phyloP scores from a whole-genome alignment of 2,329 filamentous ascomycete species.

The Colletotrichum salicis region DNA sequence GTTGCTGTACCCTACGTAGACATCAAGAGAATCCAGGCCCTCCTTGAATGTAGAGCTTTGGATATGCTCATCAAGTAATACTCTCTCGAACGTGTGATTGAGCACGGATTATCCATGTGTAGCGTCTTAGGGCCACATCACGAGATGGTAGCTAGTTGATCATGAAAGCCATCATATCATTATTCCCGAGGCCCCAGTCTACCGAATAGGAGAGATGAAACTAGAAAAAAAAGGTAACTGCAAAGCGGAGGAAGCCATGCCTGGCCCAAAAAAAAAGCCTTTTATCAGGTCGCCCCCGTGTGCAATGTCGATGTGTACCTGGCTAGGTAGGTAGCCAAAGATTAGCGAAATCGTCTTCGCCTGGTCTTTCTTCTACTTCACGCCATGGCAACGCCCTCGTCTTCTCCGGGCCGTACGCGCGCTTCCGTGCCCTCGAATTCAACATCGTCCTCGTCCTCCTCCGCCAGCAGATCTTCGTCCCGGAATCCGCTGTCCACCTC shows the following conservation, averaged over 20 bases:
- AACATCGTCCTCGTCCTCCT: conserved; percentile 67
- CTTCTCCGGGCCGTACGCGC: conserved; percentile 40
- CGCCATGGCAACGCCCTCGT: conserved; percentile 25
- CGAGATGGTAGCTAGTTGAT: not conserved
- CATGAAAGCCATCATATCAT: conserved; percentile 31
- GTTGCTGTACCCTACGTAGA: not conserved
- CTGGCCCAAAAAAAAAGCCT: not conserved
- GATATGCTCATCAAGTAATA: not conserved
- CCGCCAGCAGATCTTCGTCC: conserved; percentile 70
- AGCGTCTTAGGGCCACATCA: not conserved
- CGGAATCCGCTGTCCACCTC: conserved; percentile 85
- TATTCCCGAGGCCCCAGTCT: conserved; percentile 17
- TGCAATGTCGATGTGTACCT: not conserved
- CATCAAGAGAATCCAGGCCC: not conserved
- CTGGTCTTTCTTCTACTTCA: not conserved
- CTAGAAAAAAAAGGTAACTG: not conserved
- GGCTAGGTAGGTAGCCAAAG: not conserved
- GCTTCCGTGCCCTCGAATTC: conserved; percentile 51
- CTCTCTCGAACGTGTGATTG: no score
- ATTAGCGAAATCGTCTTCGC: not conserved
- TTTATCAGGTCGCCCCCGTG: not conserved
- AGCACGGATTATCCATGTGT: not conserved
- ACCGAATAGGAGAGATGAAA: conserved; percentile 10
- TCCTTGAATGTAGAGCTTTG: not conserved
- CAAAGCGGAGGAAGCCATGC: not conserved